A percentile compares a stretch with the other conserved stretches of the same genome.
phyloP scores from a whole-genome alignment of 805 yeast genomes.

The Candida namnaoensis region DNA sequence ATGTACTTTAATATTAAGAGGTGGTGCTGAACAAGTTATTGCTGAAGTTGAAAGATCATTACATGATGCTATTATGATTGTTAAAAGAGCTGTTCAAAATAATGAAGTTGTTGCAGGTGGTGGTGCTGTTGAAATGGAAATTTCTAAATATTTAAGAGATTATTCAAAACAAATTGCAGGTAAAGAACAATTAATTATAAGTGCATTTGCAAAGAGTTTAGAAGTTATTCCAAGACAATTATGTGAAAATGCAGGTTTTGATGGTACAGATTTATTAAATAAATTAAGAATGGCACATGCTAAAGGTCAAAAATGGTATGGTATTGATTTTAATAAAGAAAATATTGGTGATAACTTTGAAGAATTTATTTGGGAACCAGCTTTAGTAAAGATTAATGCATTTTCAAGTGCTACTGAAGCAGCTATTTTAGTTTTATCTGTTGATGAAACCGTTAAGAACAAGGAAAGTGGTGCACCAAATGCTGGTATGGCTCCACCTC shows the following conservation, averaged over 20 bases:
- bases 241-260: constrained; percentile 98
- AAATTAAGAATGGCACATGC: constrained; percentile 90
- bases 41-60: constrained; percentile 97
- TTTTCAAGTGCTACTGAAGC: constrained; percentile 95
- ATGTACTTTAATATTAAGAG: constrained; percentile 87
- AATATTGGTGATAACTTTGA: constrained; percentile 76
- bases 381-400: constrained; percentile 91
- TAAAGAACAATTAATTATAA: constrained; percentile 87
- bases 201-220: constrained; percentile 88
- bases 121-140: constrained; percentile 98
- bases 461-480: constrained; percentile 51
- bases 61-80: constrained; percentile 98
- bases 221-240: constrained; percentile 96
- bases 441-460: constrained; percentile 86
- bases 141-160: constrained; percentile 82
- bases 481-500: constrained; percentile 39
- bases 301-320: constrained; percentile 85
- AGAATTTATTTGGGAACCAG: constrained; percentile 95
- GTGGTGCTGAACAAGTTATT: constrained; percentile 97
- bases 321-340: constrained; percentile 86
- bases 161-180: constrained; percentile 86
- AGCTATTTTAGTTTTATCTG: constrained; percentile 84
- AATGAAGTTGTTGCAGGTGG: constrained; percentile 94
- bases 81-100: constrained; percentile 86
- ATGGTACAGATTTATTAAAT: constrained; percentile 90